Evolutionary conservation across 192 early-diverging fungal genomes (phyloP), one percentile per base, ranked within the genome.

Genomic region (Geranomyces michiganensis): DNA sequence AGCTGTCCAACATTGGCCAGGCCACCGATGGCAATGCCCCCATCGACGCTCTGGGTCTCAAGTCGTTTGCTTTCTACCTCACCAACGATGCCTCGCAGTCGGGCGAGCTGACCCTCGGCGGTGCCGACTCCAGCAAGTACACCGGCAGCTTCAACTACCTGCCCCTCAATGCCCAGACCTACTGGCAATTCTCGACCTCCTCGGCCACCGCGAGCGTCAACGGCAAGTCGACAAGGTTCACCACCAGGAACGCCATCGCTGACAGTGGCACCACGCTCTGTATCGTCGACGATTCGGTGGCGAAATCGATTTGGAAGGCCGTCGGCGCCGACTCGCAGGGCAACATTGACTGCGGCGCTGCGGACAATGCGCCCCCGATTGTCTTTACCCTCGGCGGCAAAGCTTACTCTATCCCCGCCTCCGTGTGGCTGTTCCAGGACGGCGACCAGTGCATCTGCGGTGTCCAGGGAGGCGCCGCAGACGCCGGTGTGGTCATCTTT

Each of bases 51-150:
- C 76, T 78, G 21, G 24, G 62, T 27, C 47, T 79, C 13, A 66
- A 79, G 31, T 73, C 78, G 48, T 77, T 87, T 58, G 79, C 74
- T 30, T 84, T 87, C 65, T 85, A 83, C 63, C 78, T 87, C 31
- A 61, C 67, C 62, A 73, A 82, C 67, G 56, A 47, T 49, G 32
- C 24, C 17, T 69, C 63, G 30, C 68, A 81, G 45, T 62, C 71
- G 32, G 87, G 85, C 0, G 79, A 82, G 62, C 75, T 89, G 21
- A 77, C 74, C 21, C 78, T 89, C 72, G 84, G 82, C 33, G 85
- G 85, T 24, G 67, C 82, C 48, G 85, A 87, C 64, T 8, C 41
- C 0, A 41, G 62, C 15, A 84, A 84, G 55, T 83, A 74, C 63
- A 60, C 77, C 19, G 87, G 85, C 15, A 27, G 74, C 7, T 56